phyloP scores from a whole-genome alignment of 2,329 filamentous ascomycete species.

The Colletotrichum godetiae region DNA sequence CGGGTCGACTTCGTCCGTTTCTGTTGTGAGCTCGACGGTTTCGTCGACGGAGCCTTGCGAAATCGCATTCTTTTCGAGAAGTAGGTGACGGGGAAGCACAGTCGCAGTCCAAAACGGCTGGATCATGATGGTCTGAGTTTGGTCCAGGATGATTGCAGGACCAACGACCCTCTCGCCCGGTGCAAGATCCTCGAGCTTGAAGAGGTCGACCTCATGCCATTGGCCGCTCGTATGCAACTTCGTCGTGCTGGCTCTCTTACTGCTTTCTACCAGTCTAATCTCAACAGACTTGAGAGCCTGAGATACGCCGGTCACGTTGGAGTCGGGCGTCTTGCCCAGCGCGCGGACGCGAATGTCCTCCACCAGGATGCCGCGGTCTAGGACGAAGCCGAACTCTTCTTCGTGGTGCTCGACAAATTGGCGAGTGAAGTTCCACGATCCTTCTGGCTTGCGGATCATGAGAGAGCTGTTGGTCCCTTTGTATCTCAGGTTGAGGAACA shows the following conservation, averaged over 20 bases:
- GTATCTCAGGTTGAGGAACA: slow-evolving; percentile 94
- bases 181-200: too few relatives aligned
- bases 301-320: too few relatives aligned
- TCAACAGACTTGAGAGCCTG: too few relatives aligned
- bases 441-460: slow-evolving; percentile 82
- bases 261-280: too few relatives aligned
- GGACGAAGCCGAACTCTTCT: slow-evolving; percentile 91
- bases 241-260: too few relatives aligned
- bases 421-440: background rate
- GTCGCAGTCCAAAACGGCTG: background rate
- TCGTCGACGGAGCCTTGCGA: background rate
- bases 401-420: slow-evolving; percentile 73
- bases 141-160: too few relatives aligned
- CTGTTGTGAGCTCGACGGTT: background rate
- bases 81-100: background rate
- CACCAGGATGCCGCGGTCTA: slow-evolving; percentile 85
- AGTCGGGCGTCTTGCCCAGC: slow-evolving; percentile 85
- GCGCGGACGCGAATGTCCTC: slow-evolving; percentile 90
- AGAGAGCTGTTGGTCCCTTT: slow-evolving; percentile 89
- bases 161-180: too few relatives aligned
- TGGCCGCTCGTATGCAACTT: too few relatives aligned
- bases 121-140: too few relatives aligned
- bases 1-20: background rate
- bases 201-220: too few relatives aligned
- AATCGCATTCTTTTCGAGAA: background rate